Percentiles rank a stretch among this genome's conserved stretches.
These are phyloP conservation scores for Phialophora chinensis DNA, from an alignment of 2,329 filamentous ascomycete species.

Conservation along the genomic window DNA sequence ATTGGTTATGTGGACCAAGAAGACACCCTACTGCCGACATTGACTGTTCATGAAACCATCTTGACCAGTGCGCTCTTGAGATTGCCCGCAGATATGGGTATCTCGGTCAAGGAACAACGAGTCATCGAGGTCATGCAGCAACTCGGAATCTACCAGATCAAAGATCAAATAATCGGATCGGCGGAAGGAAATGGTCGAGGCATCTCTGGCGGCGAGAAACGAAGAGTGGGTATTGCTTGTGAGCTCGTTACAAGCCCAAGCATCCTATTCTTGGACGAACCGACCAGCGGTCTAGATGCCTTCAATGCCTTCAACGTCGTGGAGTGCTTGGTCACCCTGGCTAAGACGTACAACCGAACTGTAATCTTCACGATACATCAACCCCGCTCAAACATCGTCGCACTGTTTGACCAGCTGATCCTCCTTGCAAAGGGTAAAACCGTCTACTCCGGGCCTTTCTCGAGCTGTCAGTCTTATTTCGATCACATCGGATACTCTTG, in stretches of 20 bases:
- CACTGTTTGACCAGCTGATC: constrained; percentile 92
- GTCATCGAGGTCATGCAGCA: constrained; percentile 95
- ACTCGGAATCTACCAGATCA: constrained; percentile 91
- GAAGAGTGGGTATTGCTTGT: constrained; percentile 94
- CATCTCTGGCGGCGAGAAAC: constrained; percentile 96
- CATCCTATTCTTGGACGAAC: constrained; percentile 95
- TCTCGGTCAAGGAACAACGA: constrained; percentile 83
- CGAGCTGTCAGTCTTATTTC: constrained; percentile 88
- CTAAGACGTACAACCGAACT: constrained; percentile 95
- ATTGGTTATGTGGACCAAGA: constrained; percentile 98
- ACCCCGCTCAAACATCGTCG: constrained; percentile 96
- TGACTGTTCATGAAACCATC: constrained; percentile 98
- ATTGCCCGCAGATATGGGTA: constrained; percentile 90
- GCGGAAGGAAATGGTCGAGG: constrained; percentile 93
- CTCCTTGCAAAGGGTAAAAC: constrained; percentile 86
- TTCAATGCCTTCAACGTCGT: constrained; percentile 99
- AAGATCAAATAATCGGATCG: constrained; percentile 92
- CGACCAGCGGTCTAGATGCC: constrained; percentile 92
- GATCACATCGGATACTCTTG: constrained; percentile 90
- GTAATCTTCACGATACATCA: constrained; percentile 99
- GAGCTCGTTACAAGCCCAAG: constrained; percentile 97
- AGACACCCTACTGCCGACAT: constrained; percentile 91
- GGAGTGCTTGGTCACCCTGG: constrained; percentile 90
- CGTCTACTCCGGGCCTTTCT: constrained; percentile 92
- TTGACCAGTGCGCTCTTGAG: constrained; percentile 89